Conservation (phyloP, 1,284 basidiomycete genomes). For the Prillingera fragicola region DNA sequence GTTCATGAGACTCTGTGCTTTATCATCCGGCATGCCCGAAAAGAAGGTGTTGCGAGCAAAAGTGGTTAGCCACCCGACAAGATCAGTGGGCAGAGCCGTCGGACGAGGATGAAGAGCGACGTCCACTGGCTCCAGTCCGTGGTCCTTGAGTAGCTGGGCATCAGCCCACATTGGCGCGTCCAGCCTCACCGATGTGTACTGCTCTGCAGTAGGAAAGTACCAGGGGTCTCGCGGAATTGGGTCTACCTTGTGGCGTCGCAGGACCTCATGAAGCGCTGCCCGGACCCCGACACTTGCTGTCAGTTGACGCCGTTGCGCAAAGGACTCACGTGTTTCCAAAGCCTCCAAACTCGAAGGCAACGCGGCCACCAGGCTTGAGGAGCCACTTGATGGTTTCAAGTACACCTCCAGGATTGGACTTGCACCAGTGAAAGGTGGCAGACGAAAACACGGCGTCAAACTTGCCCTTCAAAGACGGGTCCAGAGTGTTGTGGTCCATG, state of each 20-base stretch:
- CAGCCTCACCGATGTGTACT: constrained; percentile 57
- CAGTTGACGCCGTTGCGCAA: too few relatives aligned
- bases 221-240: constrained; percentile 64
- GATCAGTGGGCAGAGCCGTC: constrained; percentile 58
- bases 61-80: constrained; percentile 64
- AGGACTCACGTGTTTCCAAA: constrained; percentile 45
- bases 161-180: background rate
- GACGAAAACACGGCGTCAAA: constrained; percentile 64
- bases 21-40: constrained; percentile 52
- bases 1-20: constrained; percentile 59
- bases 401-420: constrained; percentile 62
- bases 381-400: constrained; percentile 56
- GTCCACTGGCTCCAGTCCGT: constrained; percentile 56
- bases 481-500: constrained; percentile 20
- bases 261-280: constrained; percentile 56
- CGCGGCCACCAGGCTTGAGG: constrained; percentile 63
- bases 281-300: constrained; percentile 53
- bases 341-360: constrained; percentile 73
- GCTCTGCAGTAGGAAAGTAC: constrained; percentile 69
- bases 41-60: constrained; percentile 62
- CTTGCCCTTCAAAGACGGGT: constrained; percentile 22
- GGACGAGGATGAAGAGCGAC: constrained; percentile 62
- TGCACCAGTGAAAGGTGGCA: constrained; percentile 79
- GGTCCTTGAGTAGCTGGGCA: constrained; percentile 55
- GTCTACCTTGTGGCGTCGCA: constrained; percentile 57